Base-by-base conservation (phyloP, 345 rosid species). In the Cardamine resedifolia region DNA sequence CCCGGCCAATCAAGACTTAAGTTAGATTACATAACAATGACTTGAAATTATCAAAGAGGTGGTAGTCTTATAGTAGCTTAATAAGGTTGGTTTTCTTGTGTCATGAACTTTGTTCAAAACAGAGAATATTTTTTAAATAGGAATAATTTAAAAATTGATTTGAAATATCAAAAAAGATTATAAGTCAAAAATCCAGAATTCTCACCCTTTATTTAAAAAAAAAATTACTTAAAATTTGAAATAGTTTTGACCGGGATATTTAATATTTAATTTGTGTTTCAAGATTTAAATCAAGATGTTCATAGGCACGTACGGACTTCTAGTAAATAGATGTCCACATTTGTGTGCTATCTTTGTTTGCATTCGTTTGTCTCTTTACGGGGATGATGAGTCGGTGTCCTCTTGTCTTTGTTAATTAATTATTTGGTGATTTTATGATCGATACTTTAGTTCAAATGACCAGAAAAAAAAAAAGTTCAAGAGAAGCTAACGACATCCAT, bases 291-390 rank as follows among this genome's bases (percentile, higher is more conserved):
- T 36, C 3, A 38, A 49, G 34, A 74, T 21, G 68, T 50, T 14
- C 62, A 68, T 16, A 68, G 61, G 64, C 53, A 38, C 7, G 66
- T 66, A 57, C 15, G 66, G 72, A 57, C 44, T 48, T 66, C 5
- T 28, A 16, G 6, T 44, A 57, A 45, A 48, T 6, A 73, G 18
- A 66, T 67, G 73, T 68, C 73, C 59, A 68, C 7, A 12, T 55
- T 70, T 70, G 75, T 69, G 74, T 69, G 79, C 79, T 69, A 76
- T 21, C n/a, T 63, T 76, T 76, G 79, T 69, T 70, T 69, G 70
- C 52, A 68, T 75, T 45, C 64, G 58, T 33, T 69, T 75, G 79
- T 76, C 74, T 36, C 43, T 75, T 48, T 44, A 61, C 31, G 41
- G 18, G 64, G 38, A 21, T 61, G 45, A 66, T 52, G 39, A 68